Base-by-base conservation (phyloP, 805 yeast species). In the Saturnispora saitoi region DNA sequence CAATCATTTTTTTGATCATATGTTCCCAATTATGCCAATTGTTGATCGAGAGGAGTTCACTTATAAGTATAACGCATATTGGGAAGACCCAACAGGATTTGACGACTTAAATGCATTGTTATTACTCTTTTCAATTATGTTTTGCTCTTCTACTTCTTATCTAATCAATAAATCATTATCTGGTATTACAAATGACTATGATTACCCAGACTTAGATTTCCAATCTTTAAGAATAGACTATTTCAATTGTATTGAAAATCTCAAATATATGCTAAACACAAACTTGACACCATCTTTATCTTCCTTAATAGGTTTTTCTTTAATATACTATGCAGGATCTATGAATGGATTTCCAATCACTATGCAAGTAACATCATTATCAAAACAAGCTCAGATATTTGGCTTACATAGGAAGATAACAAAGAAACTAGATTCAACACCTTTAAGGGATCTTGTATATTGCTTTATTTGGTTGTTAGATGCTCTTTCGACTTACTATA, bases 21-120 rank as follows among this genome's bases (percentile, higher is more conserved):
- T 58, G 22, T 41, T 41, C n/a, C 61, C 61, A 11, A 56, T 52
- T 39, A 48, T 55, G 4, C 61, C 61, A 4, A 54, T 58, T 28
- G 50, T 58, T 11, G 59, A 58, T 42, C 28, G 22, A 12, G 57
- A 54, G 14, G 61, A 57, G 29, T 58, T 57, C 45, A 20, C 19
- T 14, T 36, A 48, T 19, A 54, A 54, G 30, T 58, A 58, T 38
- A 45, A 42, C 12, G 31, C 40, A 17, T 47, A 44, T 22, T 58
- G 60, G 59, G 34, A 40, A n/a, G 29, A 52, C 15, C 34, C 24
- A 2, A 14, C 29, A 1, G 32, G 43, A 2, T 56, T 31, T 42
- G 32, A 29, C 11, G 57, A 56, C 30, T 14, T 44, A 22, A 55
- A 57, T 24, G 43, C 50, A 4, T 28, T 56, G 15, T 47, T 56